Evolutionary conservation across 352 stramenopile species (phyloP).

Genomic region (Pythium graminicola): DNA sequence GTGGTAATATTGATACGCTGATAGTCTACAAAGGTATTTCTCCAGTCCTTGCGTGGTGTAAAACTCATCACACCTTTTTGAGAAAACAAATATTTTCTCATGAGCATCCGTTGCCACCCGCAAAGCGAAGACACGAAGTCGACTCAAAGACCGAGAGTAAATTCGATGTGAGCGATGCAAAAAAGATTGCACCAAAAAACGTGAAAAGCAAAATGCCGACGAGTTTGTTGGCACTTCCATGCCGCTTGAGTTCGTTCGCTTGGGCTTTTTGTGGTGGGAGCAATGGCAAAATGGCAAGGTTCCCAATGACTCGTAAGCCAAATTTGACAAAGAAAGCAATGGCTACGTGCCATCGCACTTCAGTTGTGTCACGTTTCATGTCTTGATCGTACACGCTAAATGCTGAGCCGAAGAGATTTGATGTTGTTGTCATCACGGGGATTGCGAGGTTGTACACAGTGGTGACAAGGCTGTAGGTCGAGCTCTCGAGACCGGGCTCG

Average conservation of each 20-base stretch:
- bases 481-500: constrained; percentile 67
- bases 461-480: constrained; percentile 69
- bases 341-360: constrained; percentile 54
- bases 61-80: too few relatives aligned
- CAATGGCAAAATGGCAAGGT: constrained; percentile 39
- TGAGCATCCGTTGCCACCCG: constrained; percentile 49
- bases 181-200: constrained; percentile 37
- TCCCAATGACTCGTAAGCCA: constrained; percentile 36
- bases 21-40: background rate
- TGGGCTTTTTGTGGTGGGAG: constrained; percentile 46
- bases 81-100: too few relatives aligned
- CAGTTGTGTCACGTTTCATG: constrained; percentile 38
- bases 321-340: constrained; percentile 53
- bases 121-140: constrained; percentile 50
- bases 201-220: constrained; percentile 32
- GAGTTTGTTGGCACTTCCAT: constrained; percentile 35
- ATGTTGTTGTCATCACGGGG: constrained; percentile 46
- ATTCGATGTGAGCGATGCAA: constrained; percentile 43
- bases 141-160: constrained; percentile 52
- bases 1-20: too few relatives aligned
- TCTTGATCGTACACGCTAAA: constrained; percentile 61
- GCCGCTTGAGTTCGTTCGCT: constrained; percentile 45
- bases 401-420: constrained; percentile 44
- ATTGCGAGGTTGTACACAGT: constrained; percentile 70
- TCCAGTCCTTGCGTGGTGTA: too few relatives aligned